Evolutionary conservation across 2,329 filamentous ascomycete species (phyloP).

Genomic region (Diaporthe citriasiana): DNA sequence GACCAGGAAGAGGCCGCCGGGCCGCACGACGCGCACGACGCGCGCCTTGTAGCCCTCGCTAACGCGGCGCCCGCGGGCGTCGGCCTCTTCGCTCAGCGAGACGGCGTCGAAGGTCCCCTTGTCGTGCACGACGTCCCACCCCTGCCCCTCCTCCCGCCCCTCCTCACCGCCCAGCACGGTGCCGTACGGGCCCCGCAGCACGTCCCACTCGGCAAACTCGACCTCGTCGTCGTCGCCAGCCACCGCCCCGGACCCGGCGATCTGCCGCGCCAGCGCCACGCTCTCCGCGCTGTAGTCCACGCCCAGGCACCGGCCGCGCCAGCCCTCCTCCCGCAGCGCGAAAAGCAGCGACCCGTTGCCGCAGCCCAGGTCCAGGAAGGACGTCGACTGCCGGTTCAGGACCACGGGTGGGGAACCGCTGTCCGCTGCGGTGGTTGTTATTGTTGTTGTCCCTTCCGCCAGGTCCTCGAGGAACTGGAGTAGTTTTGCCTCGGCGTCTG

Average conservation of each 20-base stretch:
- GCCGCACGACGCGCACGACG: conserved; percentile 77
- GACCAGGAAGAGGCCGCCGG: conserved; percentile 82
- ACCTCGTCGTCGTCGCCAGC: conserved; percentile 48
- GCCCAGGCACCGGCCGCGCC: conserved; percentile 80
- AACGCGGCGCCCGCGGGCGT: conserved; percentile 68
- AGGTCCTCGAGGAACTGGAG: conserved; percentile 73
- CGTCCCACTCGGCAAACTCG: conserved; percentile 72
- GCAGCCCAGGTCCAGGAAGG: conserved; percentile 89
- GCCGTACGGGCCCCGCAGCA: conserved; percentile 62
- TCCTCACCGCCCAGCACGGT: conserved; percentile 51
- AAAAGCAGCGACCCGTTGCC: conserved; percentile 96
- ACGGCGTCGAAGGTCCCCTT: conserved; percentile 99
- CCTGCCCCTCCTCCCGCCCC: too few relatives aligned
- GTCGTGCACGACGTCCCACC: conserved; percentile 94
- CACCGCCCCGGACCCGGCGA: conserved; percentile 59
- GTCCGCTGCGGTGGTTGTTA: neutral
- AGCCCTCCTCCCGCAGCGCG: conserved; percentile 76
- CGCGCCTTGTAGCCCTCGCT: conserved; percentile 82
- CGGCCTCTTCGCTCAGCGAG: conserved; percentile 74
- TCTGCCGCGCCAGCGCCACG: conserved; percentile 78
- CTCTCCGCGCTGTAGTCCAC: conserved; percentile 89
- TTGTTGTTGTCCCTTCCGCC: conserved; percentile 39
- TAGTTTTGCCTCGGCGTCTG: conserved; percentile 86
- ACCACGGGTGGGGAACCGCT: neutral
- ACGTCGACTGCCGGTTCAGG: conserved; percentile 55